Conservation (phyloP, 2,329 filamentous ascomycete genomes). For the Sporothrix pseudoabietina region DNA sequence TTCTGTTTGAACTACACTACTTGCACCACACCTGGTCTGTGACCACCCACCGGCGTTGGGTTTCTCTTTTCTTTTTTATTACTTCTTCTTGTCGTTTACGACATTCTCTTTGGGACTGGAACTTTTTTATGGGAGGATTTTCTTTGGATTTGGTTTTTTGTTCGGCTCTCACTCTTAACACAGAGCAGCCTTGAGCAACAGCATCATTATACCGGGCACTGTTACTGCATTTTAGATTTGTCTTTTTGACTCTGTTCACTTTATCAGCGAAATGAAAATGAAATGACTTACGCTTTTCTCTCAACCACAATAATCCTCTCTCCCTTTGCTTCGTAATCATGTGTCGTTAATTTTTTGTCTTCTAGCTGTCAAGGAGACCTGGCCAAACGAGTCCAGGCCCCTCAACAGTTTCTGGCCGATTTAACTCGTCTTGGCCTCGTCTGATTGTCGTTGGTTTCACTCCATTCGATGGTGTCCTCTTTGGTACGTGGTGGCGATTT, state of each 20-base stretch:
- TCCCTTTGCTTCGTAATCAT: background rate
- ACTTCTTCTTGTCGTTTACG: background rate
- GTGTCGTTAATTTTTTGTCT: background rate
- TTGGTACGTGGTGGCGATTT: background rate
- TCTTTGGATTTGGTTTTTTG: background rate
- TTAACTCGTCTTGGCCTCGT: background rate
- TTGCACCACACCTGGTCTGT: constrained; percentile 11
- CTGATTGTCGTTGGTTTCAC: background rate
- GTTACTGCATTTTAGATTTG: constrained; percentile 4
- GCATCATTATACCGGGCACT: constrained; percentile 22
- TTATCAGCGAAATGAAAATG: constrained; percentile 14
- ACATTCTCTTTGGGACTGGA: constrained; percentile 9
- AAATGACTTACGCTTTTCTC: background rate
- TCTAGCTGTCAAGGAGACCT: background rate
- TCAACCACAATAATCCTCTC: background rate
- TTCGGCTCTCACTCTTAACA: background rate
- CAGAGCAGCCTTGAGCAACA: background rate
- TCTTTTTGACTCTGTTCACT: background rate
- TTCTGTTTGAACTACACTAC: background rate
- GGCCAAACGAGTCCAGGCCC: background rate
- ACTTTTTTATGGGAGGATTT: background rate
- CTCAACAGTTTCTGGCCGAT: background rate
- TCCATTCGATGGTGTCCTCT: background rate
- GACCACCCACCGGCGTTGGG: constrained; percentile 6
- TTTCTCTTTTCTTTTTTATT: background rate